Base-by-base conservation (phyloP, 371 early-diverging fungal species). In the Capillidium rhysosporum region DNA sequence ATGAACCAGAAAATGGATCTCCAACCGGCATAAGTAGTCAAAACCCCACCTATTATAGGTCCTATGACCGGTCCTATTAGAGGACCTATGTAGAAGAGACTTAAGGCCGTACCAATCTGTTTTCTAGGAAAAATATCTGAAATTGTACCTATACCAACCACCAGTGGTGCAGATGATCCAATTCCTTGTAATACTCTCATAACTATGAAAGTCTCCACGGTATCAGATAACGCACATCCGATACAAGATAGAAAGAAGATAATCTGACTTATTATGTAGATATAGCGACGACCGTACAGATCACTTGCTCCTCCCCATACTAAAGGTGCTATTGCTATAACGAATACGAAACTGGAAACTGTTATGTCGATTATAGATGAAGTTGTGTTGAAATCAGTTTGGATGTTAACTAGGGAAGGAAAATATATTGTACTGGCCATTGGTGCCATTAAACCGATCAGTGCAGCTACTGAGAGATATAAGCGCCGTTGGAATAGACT, bases 231-330 rank as follows among this genome's bases (percentile, higher is more conserved):
- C 21, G 75, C 81, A 40, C 79, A 79, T 0, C 80, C 80, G 1
- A 85, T 52, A 14, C 77, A 76, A 0, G 79, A 72, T 1, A 58
- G 46, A 0, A 69, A 60, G 62, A 72, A 84, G 7, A 84, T 52
- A 0, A 68, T 12, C 28, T 75, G 69, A 4, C 79, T 73, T 1
- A 52, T 18, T 12, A 80, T 61, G 52, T 82, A 84, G 16, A 86
- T 69, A 0, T 69, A 61, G 29, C 78, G 72, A n/a, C 87, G 72
- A 1, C 80, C 77, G 54, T 71, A 67, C 3, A 62, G 55, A 59
- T 86, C 87, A 0, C 84, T 77, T 10, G 80, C 56, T n/a, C 77
- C 68, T 16, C 79, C 83, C 78, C 78, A 82, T 21, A 79, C 51
- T 16, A 86, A 44, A 16, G 78, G 77, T 28, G 71, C 67, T 43